These are phyloP conservation scores for Parasitella parasitica DNA, from an alignment of 371 early-diverging fungal genomes.

Conservation along the genomic window DNA sequence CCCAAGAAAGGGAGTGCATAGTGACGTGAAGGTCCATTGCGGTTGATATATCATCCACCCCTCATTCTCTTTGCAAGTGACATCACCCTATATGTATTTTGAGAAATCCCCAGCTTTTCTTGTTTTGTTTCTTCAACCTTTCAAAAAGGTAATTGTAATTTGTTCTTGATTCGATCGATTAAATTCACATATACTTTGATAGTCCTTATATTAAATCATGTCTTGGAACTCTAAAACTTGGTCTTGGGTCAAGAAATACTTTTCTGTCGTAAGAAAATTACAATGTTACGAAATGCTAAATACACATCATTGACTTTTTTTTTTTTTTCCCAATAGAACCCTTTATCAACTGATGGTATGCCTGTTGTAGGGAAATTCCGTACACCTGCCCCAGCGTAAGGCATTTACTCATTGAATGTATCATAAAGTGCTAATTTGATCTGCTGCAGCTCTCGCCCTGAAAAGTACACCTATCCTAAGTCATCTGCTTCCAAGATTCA, in stretches of 20 bases:
- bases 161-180: background rate
- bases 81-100: background rate
- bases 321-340: conserved; percentile 43
- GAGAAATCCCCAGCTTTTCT: background rate
- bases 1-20: too few species aligned
- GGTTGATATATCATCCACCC: background rate
- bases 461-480: conserved; percentile 56
- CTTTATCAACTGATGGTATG: conserved; percentile 62
- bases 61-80: background rate
- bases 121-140: background rate
- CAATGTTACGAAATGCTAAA: background rate
- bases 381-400: conserved; percentile 59
- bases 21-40: background rate
- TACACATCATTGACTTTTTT: too few species aligned
- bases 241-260: conserved; percentile 50
- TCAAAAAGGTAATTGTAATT: background rate
- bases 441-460: conserved; percentile 49
- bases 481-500: conserved; percentile 62
- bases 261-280: conserved; percentile 40
- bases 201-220: conserved; percentile 24
- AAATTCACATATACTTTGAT: too few species aligned
- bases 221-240: conserved; percentile 53
- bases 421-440: background rate
- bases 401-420: background rate
- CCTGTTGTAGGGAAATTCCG: conserved; percentile 61